Evolutionary conservation across 805 yeast species (phyloP), one percentile per base, ranked within the genome.

Genomic region (Candida nanaspora): DNA sequence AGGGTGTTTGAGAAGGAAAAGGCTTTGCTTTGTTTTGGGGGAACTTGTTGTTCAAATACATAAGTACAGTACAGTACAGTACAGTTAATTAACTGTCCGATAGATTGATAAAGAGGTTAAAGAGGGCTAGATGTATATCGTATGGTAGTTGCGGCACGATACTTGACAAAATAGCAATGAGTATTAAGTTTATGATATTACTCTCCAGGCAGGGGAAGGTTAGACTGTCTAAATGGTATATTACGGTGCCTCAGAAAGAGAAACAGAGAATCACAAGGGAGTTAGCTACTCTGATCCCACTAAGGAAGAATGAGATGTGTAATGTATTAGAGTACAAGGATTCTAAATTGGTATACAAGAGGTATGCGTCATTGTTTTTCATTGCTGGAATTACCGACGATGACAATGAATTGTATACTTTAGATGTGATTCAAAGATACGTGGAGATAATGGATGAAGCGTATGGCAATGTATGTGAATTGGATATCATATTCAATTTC

Each of bases 361-460:
- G 98, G 48, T 93, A 93, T 57, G 98, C 98, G 1, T 86, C 96
- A 36, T 67, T 93, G 42, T 93, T 86, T 52, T 93, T 93, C 63
- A 75, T 93, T 37, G 83, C 86, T 30, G 96, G 96, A 0, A 78
- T 89, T 22, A 93, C 84, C 39, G 71, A 74, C 33, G 82, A 76
- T 35, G 96, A 86, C 55, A 93, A 93, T 59, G 98, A 93, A 59
- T 69, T 93, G 47, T 63, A 86, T 41, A 80, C 94, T 1, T 68
- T 93, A 42, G 98, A 93, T 55, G 68, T 84, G 15, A 81, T 93
- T 39, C 98, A 93, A 59, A 71, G 97, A 45, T 93, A 81, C 59
- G 98, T 93, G 32, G 98, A 93, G 61, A 88, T 86, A 48, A 87
- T 93, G 96, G 98, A 93, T 67, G 82, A 84, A 51, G 79, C 88